Conservation (phyloP, 2,329 filamentous ascomycete species). For the Eutypella sp. region DNA sequence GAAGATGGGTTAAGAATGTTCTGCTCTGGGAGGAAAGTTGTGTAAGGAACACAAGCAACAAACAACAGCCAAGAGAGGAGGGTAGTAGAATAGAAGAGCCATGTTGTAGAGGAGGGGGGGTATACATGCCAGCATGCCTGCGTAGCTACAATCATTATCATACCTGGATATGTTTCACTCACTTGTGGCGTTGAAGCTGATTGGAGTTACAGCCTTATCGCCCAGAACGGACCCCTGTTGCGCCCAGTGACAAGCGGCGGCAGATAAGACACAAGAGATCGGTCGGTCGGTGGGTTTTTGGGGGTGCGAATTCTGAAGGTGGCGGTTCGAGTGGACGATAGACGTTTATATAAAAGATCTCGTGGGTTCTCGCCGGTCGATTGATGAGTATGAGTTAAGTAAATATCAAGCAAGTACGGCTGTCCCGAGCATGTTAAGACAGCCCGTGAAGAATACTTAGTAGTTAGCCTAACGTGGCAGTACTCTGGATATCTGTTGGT, state of each 20-base stretch:
- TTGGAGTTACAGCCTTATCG: constrained; percentile 10
- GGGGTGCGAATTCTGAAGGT: not conserved
- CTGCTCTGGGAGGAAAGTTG: too few species aligned
- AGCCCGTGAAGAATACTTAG: too few species aligned
- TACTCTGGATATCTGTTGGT: too few species aligned
- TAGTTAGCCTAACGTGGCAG: too few species aligned
- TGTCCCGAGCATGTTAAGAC: too few species aligned
- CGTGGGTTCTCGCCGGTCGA: too few species aligned
- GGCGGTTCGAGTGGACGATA: too few species aligned
- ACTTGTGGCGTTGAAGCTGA: constrained; percentile 1
- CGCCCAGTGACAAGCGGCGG: not conserved
- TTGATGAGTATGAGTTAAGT: too few species aligned
- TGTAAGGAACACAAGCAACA: not conserved
- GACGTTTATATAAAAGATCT: too few species aligned
- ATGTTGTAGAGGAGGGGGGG: not conserved
- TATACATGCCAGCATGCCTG: not conserved
- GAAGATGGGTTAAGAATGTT: too few species aligned
- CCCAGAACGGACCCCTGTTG: constrained; percentile 4
- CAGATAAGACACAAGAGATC: not conserved
- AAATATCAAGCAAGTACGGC: too few species aligned
- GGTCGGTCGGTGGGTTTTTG: not conserved
- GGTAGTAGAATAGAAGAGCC: not conserved
- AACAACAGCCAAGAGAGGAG: not conserved
- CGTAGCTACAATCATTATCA: not conserved
- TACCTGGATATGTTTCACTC: not conserved